Base-by-base conservation (phyloP, 2,329 filamentous ascomycete species). In the Penicillium sp. region DNA sequence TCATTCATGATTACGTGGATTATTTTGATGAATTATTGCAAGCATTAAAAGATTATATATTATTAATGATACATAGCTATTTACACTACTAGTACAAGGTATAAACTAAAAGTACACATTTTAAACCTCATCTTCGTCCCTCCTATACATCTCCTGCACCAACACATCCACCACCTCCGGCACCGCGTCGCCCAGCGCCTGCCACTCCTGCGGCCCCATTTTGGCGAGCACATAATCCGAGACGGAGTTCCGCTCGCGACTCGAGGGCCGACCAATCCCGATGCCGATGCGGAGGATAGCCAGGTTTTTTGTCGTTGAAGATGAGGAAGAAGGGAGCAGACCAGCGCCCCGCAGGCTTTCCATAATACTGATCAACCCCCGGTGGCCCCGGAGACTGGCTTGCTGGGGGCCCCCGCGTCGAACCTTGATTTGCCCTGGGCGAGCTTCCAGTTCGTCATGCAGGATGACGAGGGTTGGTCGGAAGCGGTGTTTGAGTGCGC, bases 371-470 rank as follows among this genome's bases (percentile, higher is more conserved):
- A 85, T 88, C 64, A 93, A 70, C 1, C 89, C 89, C 64, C 91
- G 90, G 71, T 93, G 89, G 0, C 89, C 89, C 9, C 82, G 80
- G 38, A 84, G 78, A 66, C 87, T 90, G 23, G 68, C 66, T 55
- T 79, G 72, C 52, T 72, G 66, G 1, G 71, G 65, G 2, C 80
- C 78, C 69, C 88, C 90, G 23, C 79, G 78, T 56, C 82, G 82
- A 5, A 90, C 77, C 49, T 78, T 83, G 14, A 96, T 80, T 35
- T 81, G 79, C 0, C 91, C 91, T 1, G 91, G 67, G 2, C 81
- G 76, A 43, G 83, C 79, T 66, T 97, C 92, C 33, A 97, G 74
- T 70, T 97, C 93, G 70, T 97, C 93, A 70, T 97, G 91, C 20
- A 97, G 77, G 12, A 97, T 77, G 0, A 97, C 84, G 16, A 99